Evolutionary conservation across 1,284 basidiomycete species (phyloP).

Genomic region (Moesziomyces antarcticus): DNA sequence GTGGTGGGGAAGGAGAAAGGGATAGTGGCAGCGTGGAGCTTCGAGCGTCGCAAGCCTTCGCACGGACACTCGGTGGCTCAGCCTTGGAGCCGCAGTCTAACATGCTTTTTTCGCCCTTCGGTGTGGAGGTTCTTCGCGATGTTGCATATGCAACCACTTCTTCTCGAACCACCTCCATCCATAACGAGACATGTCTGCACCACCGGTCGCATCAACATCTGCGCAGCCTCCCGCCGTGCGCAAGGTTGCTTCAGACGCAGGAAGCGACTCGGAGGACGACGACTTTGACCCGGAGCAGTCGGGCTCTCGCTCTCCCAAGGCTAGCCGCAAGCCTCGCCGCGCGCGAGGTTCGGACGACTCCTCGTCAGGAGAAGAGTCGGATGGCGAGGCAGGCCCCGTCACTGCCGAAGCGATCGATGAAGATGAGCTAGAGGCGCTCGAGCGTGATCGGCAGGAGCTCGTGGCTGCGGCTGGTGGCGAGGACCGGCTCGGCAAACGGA

Average conservation of each 20-base stretch:
- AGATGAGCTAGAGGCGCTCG: conserved; percentile 39
- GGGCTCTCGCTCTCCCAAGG: not conserved
- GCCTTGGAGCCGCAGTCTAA: too few species aligned
- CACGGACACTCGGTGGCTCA: too few species aligned
- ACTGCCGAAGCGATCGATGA: conserved; percentile 22
- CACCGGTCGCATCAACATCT: too few species aligned
- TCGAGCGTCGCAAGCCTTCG: too few species aligned
- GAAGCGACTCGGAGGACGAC: conserved; percentile 36
- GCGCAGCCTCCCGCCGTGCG: too few species aligned
- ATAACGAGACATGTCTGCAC: too few species aligned
- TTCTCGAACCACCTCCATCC: too few species aligned
- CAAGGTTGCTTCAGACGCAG: not conserved
- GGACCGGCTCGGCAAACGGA: conserved; percentile 30
- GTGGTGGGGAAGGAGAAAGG: too few species aligned
- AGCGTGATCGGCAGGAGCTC: conserved; percentile 30
- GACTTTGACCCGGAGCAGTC: conserved; percentile 29
- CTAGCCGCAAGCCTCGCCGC: not conserved
- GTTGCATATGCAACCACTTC: too few species aligned
- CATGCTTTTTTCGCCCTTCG: too few species aligned
- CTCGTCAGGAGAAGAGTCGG: conserved; percentile 12
- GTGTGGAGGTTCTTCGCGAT: too few species aligned
- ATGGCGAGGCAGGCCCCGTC: not conserved
- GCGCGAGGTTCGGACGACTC: not conserved
- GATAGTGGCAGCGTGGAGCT: too few species aligned
- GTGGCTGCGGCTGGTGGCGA: conserved; percentile 36